These are phyloP conservation scores for Eutrema heterophyllum DNA, from an alignment of 345 rosid genomes.

Conservation along the genomic window DNA sequence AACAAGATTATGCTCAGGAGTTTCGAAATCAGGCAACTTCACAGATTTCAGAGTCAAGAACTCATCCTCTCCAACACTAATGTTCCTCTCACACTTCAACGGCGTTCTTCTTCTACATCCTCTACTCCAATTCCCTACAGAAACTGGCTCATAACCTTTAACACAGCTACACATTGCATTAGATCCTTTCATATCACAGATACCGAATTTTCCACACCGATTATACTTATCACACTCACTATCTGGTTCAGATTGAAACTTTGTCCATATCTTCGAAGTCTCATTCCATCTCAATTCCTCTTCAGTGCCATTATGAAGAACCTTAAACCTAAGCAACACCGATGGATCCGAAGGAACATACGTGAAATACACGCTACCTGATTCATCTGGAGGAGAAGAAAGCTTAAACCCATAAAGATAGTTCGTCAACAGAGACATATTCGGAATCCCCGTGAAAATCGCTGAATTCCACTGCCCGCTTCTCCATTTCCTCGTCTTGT, in stretches of 20 bases:
- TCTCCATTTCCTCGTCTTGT: conserved; percentile 59
- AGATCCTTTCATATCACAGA: conserved; percentile 33
- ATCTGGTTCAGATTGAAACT: conserved; percentile 44
- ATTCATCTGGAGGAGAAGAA: conserved; percentile 23
- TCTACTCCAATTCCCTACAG: conserved; percentile 37
- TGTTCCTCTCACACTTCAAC: conserved; percentile 40
- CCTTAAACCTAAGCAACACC: conserved; percentile 45
- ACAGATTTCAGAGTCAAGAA: conserved; percentile 30
- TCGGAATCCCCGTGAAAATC: conserved; percentile 53
- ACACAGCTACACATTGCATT: conserved; percentile 48
- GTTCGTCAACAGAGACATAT: conserved; percentile 35
- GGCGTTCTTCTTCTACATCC: conserved; percentile 49
- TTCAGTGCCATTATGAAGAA: conserved; percentile 47
- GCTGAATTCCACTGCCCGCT: conserved; percentile 73
- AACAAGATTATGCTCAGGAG: conserved; percentile 11
- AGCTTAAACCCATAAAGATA: conserved; percentile 53
- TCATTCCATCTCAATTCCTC: conserved; percentile 54
- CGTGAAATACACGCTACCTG: conserved; percentile 50
- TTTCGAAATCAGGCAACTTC: conserved; percentile 49
- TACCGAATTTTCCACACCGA: conserved; percentile 62
- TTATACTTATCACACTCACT: conserved; percentile 64
- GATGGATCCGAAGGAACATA: conserved; percentile 40
- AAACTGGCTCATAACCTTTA: conserved; percentile 43
- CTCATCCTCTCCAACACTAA: conserved; percentile 37
- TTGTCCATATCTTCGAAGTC: conserved; percentile 35